Base-by-base conservation (phyloP, 306 rosid species). In the Gleditsia sinensis region DNA sequence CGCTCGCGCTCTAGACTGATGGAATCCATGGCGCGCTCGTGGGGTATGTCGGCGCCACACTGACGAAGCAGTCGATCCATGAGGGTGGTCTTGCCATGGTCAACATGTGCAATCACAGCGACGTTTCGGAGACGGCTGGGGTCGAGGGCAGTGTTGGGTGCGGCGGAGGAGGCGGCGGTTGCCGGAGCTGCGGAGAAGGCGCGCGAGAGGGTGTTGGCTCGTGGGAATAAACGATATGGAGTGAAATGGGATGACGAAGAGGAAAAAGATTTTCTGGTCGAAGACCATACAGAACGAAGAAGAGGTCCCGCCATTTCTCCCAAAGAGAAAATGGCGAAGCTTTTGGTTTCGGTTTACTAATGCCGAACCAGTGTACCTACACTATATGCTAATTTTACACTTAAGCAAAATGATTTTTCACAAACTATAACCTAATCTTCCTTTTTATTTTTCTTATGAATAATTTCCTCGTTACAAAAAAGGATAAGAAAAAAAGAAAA, bases 51-150 rank as follows among this genome's bases (percentile, higher is more conserved):
- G 17, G 96, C 97, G 56, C 99, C 97, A 71, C 99, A 94, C 97
- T 94, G 99, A 67, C 97, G 91, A 72, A 94, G 97, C 34, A 94
- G 90, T 20, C 99, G 96, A 78, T 94, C 97, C 99, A 91, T 94
- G 75, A 94, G 99, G 6, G 99, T 94, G 54, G 99, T 94, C 89
- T 94, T 94, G 36, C 97, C 97, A 59, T 94, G 99, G 85, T 94
- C 99, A 25, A 94, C 99, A 77, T 94, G 99, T 1, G 97, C 97
- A 14, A 94, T 94, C 16, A 94, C 97, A 0, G 97, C 99, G 48
- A 94, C 97, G 87, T 94, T 94, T 5, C 99, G 96, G 74, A 94
- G 95, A 19, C 87, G 90, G 82, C 59, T 63, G 9, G 97, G 96
- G 67, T 82, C 90, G 12, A 88, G 82, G 9, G 74, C 57, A 59